These are phyloP conservation scores for Ophiobolus disseminans DNA, from an alignment of 2,329 filamentous ascomycete species.

Conservation along the genomic window DNA sequence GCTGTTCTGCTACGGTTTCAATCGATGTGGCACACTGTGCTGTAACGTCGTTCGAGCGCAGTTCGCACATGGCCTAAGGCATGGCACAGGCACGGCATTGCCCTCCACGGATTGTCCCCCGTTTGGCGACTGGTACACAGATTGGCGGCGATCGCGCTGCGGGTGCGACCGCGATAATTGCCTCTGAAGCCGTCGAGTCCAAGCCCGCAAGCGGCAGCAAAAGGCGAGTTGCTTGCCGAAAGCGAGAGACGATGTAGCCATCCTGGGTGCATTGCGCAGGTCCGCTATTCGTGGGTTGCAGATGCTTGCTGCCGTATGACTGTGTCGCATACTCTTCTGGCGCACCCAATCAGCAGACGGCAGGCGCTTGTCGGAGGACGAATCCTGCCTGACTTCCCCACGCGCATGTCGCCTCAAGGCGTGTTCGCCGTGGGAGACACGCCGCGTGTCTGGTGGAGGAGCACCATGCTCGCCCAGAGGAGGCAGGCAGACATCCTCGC, in stretches of 20 bases:
- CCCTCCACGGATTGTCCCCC: slow-evolving; percentile 16
- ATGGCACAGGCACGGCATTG: slow-evolving; percentile 19
- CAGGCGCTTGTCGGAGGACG: slow-evolving; percentile 14
- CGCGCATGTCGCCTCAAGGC: neutral
- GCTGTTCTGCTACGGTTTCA: slow-evolving; percentile 14
- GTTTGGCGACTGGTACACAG: slow-evolving; percentile 11
- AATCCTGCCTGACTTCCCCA: slow-evolving; percentile 3
- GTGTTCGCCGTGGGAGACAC: slow-evolving; percentile 14
- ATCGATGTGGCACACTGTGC: slow-evolving; percentile 24
- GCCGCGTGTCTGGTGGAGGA: slow-evolving; percentile 6
- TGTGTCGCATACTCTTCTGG: slow-evolving; percentile 23
- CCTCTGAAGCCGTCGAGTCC: slow-evolving; percentile 13
- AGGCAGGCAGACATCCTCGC: slow-evolving; percentile 7
- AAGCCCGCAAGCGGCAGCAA: too few species aligned
- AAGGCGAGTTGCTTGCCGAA: slow-evolving; percentile 10
- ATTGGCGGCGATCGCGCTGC: slow-evolving; percentile 11
- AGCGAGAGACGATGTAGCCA: neutral
- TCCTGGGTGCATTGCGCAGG: slow-evolving; percentile 22
- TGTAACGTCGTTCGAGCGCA: slow-evolving; percentile 34
- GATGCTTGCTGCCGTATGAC: slow-evolving; percentile 37
- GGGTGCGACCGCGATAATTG: slow-evolving; percentile 34
- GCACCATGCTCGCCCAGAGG: slow-evolving; percentile 3
- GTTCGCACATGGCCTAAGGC: slow-evolving; percentile 19
- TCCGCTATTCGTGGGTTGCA: slow-evolving; percentile 26
- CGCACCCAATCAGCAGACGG: slow-evolving; percentile 25